Base-by-base conservation (phyloP, 441 rosid genomes). In the Eugenia klotzschiana region DNA sequence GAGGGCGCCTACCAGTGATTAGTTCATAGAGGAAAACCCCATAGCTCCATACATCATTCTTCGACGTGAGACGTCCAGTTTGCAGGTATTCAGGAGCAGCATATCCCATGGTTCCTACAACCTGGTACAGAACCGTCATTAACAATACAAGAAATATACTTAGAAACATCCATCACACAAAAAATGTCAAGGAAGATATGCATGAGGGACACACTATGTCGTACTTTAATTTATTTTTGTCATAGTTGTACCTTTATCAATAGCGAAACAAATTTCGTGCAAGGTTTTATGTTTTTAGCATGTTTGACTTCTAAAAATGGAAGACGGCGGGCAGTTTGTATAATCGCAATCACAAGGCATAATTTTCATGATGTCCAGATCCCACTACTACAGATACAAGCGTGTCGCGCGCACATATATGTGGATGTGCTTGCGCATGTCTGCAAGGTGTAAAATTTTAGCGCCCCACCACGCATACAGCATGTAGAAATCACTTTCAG, bases 61-160 rank as follows among this genome's bases (percentile, higher is more conserved):
- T 93, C 16, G 94, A 89, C 50, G 98, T 94, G 46, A 96, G 93
- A 85, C 97, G 96, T 11, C 99, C 99, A 0, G 98, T 93, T 57
- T 90, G 97, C 53, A 96, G 51, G 82, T 96, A 96, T 49, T 96
- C 99, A 3, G 98, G 99, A 51, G 99, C 96, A n/a, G 95, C 97
- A 89, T 96, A 96, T 80, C 98, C 98, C 94, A 92, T 88, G 77
- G 99, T 96, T 82, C 98, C 99, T 55, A 96, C 98, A 80, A 95
- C 98, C 98, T 96, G 87, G 82, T 69, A n/a, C 77, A 86, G 58
- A 49, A 52, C 25, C 79, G 25, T 54, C 73, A 77, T 74, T 20
- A 43, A 77, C 29, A 49, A 69, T 33, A 82, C 18, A 69, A 23
- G 37, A 41, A 33, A 82, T 33, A 50, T 25, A 72, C 23, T 18